Evolutionary conservation across 73 alveolate genomes (phyloP), one percentile per base, ranked within the genome.

Genomic region (Breviolum minutum): DNA sequence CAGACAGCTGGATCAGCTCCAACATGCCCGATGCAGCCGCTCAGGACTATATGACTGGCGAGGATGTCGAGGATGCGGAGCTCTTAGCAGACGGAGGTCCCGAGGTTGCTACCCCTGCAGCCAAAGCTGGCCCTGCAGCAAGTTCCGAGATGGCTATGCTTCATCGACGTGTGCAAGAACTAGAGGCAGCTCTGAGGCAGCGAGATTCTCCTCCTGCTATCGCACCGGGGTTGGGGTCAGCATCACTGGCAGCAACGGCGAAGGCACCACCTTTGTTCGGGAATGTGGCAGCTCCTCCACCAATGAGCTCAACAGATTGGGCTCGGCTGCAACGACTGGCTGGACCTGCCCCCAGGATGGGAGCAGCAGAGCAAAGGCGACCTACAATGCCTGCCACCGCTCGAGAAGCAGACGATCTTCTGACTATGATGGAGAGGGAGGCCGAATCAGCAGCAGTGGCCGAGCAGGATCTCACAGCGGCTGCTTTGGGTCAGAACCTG

Each of bases 41-140:
- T 8, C 69, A 80, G 32, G 88, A 80, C 19, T 80, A 80, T 70
- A 1, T 80, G 70, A 80, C 88, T 80, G 88, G 88, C 17, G 88
- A 80, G 14, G 88, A 80, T 7, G 88, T 19, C 9, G 64, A 17
- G 11, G 87, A 77, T 1, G 64, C 62, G 3, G 77, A 10, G 20
- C 20, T 10, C 12, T 30, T 5, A 0, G 69, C 0, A 0, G 54
- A 40, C 40, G 11, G 7, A 1, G 22, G 6, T 19, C 5, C 11
- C 48, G 69, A 30, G 87, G 14, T 7, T 22, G n/a, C n/a, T n/a
- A n/a, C n/a, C n/a, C n/a, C n/a, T n/a, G n/a, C n/a, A n/a, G n/a
- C n/a, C n/a, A n/a, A n/a, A n/a, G n/a, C n/a, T n/a, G n/a, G n/a
- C n/a, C n/a, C n/a, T n/a, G n/a, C n/a, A n/a, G n/a, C 63, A n/a